phyloP scores from a whole-genome alignment of 768 basidiomycete species.

The Termitomyces sp. region DNA sequence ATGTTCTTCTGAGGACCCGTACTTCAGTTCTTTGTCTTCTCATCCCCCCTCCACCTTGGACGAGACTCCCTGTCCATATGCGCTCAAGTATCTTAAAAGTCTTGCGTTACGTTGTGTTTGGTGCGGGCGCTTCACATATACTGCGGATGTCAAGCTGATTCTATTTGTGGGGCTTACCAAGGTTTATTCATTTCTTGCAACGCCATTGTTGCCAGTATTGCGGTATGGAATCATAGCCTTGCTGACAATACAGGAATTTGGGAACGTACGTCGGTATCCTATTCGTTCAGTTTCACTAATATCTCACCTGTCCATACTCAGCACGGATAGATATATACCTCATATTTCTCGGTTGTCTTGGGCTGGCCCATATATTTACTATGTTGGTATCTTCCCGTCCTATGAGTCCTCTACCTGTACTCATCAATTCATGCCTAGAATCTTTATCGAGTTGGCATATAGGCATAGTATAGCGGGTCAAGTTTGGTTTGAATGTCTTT shows the following conservation, averaged over 20 bases:
- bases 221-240: slow-evolving; percentile 68
- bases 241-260: slow-evolving; percentile 28
- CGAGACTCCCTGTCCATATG: slow-evolving; percentile 20
- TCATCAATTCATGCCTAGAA: slow-evolving; percentile 28
- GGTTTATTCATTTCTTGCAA: slow-evolving; percentile 61
- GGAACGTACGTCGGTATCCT: slow-evolving; percentile 33
- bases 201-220: slow-evolving; percentile 59
- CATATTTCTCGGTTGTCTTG: slow-evolving; percentile 54
- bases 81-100: slow-evolving; percentile 38
- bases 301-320: no score
- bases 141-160: background rate
- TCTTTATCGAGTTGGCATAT: slow-evolving; percentile 56
- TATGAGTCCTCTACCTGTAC: background rate
- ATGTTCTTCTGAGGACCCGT: slow-evolving; percentile 1
- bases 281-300: no score
- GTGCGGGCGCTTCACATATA: slow-evolving; percentile 27
- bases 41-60: background rate
- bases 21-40: background rate
- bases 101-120: slow-evolving; percentile 59
- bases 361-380: slow-evolving; percentile 54
- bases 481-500: slow-evolving; percentile 72
- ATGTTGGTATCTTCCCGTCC: slow-evolving; percentile 39
- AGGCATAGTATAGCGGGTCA: slow-evolving; percentile 48
- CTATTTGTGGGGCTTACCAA: slow-evolving; percentile 21
- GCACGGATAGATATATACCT: slow-evolving; percentile 57